phyloP scores from a whole-genome alignment of 2,329 filamentous ascomycete species.

The Tolypocladium inflatum region DNA sequence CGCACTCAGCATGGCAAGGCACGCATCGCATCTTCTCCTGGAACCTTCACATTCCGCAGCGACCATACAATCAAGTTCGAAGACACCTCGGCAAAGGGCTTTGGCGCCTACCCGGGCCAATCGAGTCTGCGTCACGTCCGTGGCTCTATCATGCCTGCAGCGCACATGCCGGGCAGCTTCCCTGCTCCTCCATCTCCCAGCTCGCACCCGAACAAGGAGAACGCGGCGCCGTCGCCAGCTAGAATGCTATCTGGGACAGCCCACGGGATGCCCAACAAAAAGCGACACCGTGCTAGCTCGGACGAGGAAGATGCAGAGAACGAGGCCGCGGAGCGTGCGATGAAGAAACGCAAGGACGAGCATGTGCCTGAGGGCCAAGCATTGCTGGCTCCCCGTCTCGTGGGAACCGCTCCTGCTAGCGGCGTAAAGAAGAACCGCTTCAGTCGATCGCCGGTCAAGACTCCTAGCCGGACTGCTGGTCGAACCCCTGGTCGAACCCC shows the following conservation, averaged over 20 bases:
- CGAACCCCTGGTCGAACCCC: slow-evolving; percentile 7
- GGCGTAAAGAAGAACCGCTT: slow-evolving; percentile 25
- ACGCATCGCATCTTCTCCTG: slow-evolving; percentile 33
- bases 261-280: slow-evolving; percentile 58
- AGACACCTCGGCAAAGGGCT: slow-evolving; percentile 35
- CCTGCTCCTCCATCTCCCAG: slow-evolving; percentile 24
- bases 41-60: slow-evolving; percentile 56
- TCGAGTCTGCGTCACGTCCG: slow-evolving; percentile 52
- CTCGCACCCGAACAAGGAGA: slow-evolving; percentile 44
- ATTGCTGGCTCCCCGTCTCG: slow-evolving; percentile 38
- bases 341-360: slow-evolving; percentile 50
- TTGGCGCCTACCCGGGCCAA: slow-evolving; percentile 49
- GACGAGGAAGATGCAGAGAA: slow-evolving; percentile 46
- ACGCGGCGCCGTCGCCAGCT: slow-evolving; percentile 29
- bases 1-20: slow-evolving; percentile 14
- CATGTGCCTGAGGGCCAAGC: slow-evolving; percentile 41
- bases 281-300: slow-evolving; percentile 47
- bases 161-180: slow-evolving; percentile 47
- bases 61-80: slow-evolving; percentile 55
- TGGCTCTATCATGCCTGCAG: slow-evolving; percentile 33
- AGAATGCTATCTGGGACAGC: slow-evolving; percentile 37
- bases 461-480: slow-evolving; percentile 1
- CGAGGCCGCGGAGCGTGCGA: slow-evolving; percentile 36
- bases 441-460: slow-evolving; percentile 15
- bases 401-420: slow-evolving; percentile 21